Conservation (phyloP, 1,139 yeast genomes). For the Pneumocystis wakefieldiae region DNA sequence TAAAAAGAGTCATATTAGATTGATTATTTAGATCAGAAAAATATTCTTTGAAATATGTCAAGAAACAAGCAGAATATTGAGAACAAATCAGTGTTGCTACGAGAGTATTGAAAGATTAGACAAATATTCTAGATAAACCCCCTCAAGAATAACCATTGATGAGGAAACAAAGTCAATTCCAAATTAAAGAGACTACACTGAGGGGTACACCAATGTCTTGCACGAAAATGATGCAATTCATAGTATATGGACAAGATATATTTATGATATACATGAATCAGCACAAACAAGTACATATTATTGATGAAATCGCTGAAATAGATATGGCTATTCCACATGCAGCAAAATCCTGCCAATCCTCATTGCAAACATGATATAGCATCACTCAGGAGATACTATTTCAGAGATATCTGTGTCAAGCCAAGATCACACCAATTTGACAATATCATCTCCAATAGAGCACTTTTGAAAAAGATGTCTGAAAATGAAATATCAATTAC, state of each 20-base stretch:
- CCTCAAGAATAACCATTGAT: constrained; percentile 15
- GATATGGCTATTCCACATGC: constrained; percentile 3
- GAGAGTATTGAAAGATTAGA: background rate
- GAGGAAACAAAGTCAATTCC: constrained; percentile 16
- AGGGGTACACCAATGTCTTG: constrained; percentile 13
- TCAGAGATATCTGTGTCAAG: background rate
- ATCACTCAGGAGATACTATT: background rate
- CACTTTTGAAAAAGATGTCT: no score
- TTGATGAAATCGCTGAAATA: constrained; percentile 11
- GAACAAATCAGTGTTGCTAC: constrained; percentile 11
- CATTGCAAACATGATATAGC: background rate
- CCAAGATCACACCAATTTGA: background rate
- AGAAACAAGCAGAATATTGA: constrained; percentile 15
- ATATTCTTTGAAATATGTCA: constrained; percentile 16
- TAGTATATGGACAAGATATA: constrained; percentile 12
- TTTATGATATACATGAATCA: constrained; percentile 12
- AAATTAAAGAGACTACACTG: constrained; percentile 11
- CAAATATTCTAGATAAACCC: constrained; percentile 6
- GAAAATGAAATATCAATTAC: no score
- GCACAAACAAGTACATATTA: constrained; percentile 9
- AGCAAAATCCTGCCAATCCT: background rate
- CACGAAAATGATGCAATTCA: constrained; percentile 11
- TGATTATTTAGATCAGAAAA: constrained; percentile 19
- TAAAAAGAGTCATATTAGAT: constrained; percentile 17
- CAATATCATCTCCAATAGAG: background rate